Evolutionary conservation across 768 basidiomycete genomes (phyloP), one percentile per base, ranked within the genome.

Genomic region (Suillus tomentosus): DNA sequence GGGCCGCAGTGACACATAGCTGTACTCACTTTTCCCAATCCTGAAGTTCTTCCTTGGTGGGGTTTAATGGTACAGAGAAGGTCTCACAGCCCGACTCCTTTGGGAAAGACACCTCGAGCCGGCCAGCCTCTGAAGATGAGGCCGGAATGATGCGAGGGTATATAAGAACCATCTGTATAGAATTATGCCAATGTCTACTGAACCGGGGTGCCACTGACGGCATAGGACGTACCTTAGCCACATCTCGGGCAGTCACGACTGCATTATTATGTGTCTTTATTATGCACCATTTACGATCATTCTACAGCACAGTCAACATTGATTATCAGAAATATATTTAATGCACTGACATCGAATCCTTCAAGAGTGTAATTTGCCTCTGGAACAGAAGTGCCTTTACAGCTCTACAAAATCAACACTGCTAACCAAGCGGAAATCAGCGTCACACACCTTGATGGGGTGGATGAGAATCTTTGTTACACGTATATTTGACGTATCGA

Each of bases 231-330:
- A 86, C 91, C 81, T 87, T 87, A 31, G 84, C 67, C 40, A 84
- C 74, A 62, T 87, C 84, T 59, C 91, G 83, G 6, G 91, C 91
- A 2, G 91, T 94, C 50, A 93, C 77, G 27, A 90, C 80, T 5
- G 71, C 70, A 51, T 84, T 77, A 6, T 79, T 84, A 10, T 78
- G 76, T 3, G 81, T 81, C 66, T 88, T 87, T 57, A 91, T 80
- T 69, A 92, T 81, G 66, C 85, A 87, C 85, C 90, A 91, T 73
- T 77, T 80, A 66, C 91, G 82, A 69, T 93, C 91, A 71, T 88
- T 80, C 90, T 92, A 66, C n/a, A 27, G 1, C 34, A 48, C 57
- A 24, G 31, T n/a, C 39, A 37, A 68, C 57, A 62, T 47, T 37
- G 43, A 27, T 59, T 55, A 61, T 50, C 40, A 47, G 36, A 42